Evolutionary conservation across 768 basidiomycete genomes (phyloP), one percentile per base, ranked within the genome.

Genomic region (Russula compacta): DNA sequence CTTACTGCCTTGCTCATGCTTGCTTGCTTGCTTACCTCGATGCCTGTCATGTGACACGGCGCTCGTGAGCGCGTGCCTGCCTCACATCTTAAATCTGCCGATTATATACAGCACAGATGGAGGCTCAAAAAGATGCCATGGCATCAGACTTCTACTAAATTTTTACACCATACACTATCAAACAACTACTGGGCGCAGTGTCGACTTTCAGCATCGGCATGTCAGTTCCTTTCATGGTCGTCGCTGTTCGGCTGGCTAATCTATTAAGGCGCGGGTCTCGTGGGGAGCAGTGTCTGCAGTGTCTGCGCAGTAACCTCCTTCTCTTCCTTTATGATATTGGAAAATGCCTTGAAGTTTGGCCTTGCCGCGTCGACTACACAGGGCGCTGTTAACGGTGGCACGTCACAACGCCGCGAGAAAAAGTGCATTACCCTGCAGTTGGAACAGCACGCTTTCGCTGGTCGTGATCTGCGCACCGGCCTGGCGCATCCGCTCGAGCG

Each of bases 361-460:
- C 76, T 75, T 0, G 74, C 71, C 1, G 93, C 79, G 67, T 90
- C 90, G 15, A 74, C 83, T 85, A 60, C 54, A 14, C 29, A 15
- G 14, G 60, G 36, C 54, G 43, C 29, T 67, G 19, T 70, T 64
- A 54, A 67, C 40, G 56, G 54, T 24, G 32, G 62, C 29, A 19
- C 39, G 64, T 44, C 58, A 64, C 44, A 14, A 56, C 54, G 10
- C 12, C 9, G 38, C 42, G 10, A 56, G 58, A 36, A 51, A 35
- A 52, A 65, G n/a, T 57, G 69, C 74, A 56, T 66, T 44, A 84
- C 84, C 77, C 69, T 92, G 82, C 8, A 95, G 76, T 67, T 92
- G 83, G 70, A 91, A 95, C 1, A 85, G 78, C 4, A 86, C 71
- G 59, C 87, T 87, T 70, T 97, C 94, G 68, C 87, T 90, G 0